Percentiles rank a stretch among this genome's conserved stretches.
Evolutionary conservation across 345 rosid species (phyloP).

Genomic region (Gossypium australe): DNA sequence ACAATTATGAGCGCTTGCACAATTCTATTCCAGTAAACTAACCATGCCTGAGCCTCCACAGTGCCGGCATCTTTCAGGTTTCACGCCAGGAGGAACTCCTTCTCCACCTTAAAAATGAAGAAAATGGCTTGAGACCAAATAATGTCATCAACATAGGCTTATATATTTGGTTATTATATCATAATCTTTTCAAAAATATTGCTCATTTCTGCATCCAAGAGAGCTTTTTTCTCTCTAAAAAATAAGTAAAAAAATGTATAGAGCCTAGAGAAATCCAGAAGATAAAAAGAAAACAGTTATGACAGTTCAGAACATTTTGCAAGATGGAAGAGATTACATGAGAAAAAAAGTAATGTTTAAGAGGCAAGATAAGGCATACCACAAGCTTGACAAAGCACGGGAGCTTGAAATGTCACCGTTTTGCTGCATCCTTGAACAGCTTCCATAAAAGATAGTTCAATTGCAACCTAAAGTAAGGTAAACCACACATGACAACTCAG

Average conservation of each 20-base stretch:
- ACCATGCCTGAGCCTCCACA: slow-evolving; percentile 95
- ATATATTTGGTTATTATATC: neutral
- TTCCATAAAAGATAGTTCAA: slow-evolving; percentile 98
- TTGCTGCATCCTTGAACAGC: slow-evolving; percentile 97
- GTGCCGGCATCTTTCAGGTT: slow-evolving; percentile 75
- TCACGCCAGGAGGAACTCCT: slow-evolving; percentile 97
- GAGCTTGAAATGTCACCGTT: slow-evolving; percentile 77
- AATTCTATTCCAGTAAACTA: slow-evolving; percentile 20
- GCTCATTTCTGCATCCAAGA: neutral
- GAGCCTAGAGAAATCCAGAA: neutral
- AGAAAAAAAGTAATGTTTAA: neutral
- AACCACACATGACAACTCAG: slow-evolving; percentile 14
- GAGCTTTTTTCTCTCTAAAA: neutral
- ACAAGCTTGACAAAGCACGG: slow-evolving; percentile 78
- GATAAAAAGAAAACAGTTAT: neutral
- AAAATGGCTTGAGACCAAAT: neutral
- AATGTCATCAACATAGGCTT: neutral
- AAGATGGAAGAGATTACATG: neutral
- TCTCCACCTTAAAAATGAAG: slow-evolving; percentile 60
- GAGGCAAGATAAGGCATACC: slow-evolving; percentile 43
- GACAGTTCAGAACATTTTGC: neutral
- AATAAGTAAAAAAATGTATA: neutral
- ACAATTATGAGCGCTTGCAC: neutral
- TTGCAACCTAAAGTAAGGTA: slow-evolving; percentile 46
- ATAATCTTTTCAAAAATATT: neutral